Evolutionary conservation across 345 rosid genomes (phyloP), one percentile per base, ranked within the genome.

Genomic region (Psidium guajava): DNA sequence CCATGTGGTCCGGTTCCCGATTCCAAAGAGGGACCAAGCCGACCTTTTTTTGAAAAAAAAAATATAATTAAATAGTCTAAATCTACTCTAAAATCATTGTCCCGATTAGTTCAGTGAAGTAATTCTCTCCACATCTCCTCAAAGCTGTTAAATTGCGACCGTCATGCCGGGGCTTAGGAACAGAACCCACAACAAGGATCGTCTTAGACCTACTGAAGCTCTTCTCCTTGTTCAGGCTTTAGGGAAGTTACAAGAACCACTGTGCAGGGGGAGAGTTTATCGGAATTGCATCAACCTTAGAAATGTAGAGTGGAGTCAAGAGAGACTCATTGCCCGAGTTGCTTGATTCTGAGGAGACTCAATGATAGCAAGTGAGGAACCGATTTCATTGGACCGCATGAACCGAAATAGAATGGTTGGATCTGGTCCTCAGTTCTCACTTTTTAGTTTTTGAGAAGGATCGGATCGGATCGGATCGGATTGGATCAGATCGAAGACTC

Each of bases 301-400:
- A 82, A 52, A 82, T 82, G 57, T 82, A 82, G 56, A 82, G 83
- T 1, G 90, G 86, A 51, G 89, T 84, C 82, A 89, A 21, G 56
- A 44, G 83, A 85, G 91, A 90, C 82, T 89, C 94, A 84, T 91
- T 89, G 82, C 92, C 89, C 15, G 94, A 93, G 11, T 93, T 89
- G 18, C 88, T 91, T 42, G 88, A 85, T 64, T 90, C 93, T 8
- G 44, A 82, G 59, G 27, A 51, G 50, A 59, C 64, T 64, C 53
- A 61, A 85, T 3, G 74, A 83, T 8, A 44, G 7, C 49, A 47
- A 47, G 50, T 47, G 50, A 11, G 50, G 50, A 47, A 47, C 11
- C 50, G 50, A 47, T 47, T 47, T 47, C 11, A 47, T 47, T 47
- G 11, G 2, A 47, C 5, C 50, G 50, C 50, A 11, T 10, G 50